Conservation (phyloP, 257 asterid genomes). For the Solanum bulbocastanum region DNA sequence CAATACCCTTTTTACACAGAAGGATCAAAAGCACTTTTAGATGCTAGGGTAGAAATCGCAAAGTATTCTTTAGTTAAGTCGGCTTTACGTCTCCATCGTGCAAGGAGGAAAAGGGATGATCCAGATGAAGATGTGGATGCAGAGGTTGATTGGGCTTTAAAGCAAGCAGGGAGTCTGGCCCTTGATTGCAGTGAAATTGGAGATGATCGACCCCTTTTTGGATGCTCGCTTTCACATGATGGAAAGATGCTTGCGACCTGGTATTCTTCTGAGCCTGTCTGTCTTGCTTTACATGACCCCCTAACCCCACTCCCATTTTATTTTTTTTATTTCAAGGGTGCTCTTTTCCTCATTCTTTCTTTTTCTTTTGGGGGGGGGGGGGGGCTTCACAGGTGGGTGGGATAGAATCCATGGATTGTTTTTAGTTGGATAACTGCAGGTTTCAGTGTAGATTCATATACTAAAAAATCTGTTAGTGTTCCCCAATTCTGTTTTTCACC, state of each 20-base stretch:
- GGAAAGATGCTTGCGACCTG: constrained; percentile 93
- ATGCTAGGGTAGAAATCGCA: constrained; percentile 64
- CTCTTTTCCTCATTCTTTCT: neutral
- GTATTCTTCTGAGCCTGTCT: constrained; percentile 18
- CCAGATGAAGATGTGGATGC: constrained; percentile 98
- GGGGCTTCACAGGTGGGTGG: neutral
- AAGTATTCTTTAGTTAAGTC: constrained; percentile 74
- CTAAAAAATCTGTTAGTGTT: neutral
- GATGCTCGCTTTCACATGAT: constrained; percentile 75
- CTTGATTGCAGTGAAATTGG: constrained; percentile 80
- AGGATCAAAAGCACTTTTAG: constrained; percentile 59
- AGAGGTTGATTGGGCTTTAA: constrained; percentile 73
- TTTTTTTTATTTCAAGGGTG: neutral
- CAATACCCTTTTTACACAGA: constrained; percentile 87
- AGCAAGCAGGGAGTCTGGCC: constrained; percentile 54
- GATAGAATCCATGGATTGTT: neutral
- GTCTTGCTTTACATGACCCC: neutral
- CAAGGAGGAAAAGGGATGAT: constrained; percentile 75
- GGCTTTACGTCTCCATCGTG: constrained; percentile 68
- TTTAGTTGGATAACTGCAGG: neutral
- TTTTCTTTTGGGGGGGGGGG: neutral
- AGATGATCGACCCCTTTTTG: constrained; percentile 91
- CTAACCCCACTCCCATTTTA: neutral
- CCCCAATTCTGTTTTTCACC: neutral
- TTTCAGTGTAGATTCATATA: neutral